phyloP scores from a whole-genome alignment of 805 yeast genomes.

The Tetrapisispora taiwanensis region DNA sequence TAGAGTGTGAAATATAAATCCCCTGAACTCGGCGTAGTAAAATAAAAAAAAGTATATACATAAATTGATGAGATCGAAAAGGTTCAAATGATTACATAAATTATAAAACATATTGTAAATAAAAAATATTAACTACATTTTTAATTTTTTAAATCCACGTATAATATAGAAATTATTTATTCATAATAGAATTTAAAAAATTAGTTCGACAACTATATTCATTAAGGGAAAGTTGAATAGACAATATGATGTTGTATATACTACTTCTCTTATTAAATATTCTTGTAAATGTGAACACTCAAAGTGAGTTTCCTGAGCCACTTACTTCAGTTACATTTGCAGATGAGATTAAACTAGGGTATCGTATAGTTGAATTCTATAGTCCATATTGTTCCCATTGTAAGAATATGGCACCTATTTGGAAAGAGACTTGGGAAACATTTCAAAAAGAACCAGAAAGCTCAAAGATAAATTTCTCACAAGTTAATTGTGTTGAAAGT shows the following conservation, averaged over 20 bases:
- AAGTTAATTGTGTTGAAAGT: conserved; percentile 75
- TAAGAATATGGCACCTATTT: conserved; percentile 62
- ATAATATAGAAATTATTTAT: no score
- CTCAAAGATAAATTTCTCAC: conserved; percentile 45
- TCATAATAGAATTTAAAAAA: no score
- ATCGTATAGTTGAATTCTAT: conserved; percentile 75
- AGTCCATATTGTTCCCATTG: conserved; percentile 91
- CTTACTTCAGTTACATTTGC: conserved; percentile 37
- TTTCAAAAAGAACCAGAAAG: conserved; percentile 37
- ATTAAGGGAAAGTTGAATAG: conserved; percentile 37
- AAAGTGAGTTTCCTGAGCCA: background rate
- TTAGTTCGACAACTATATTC: no score
- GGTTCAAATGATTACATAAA: no score
- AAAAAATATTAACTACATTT: no score
- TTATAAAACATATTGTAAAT: no score
- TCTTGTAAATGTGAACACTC: no score
- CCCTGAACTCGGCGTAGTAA: no score
- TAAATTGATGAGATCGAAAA: no score
- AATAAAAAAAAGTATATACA: no score
- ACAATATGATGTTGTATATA: conserved; percentile 27
- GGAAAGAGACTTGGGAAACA: conserved; percentile 56
- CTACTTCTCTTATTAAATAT: background rate
- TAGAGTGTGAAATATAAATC: no score
- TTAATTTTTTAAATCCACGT: no score
- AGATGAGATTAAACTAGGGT: conserved; percentile 37